These are phyloP conservation scores for Barnettozyma siamensis DNA, from an alignment of 805 yeast species.

Conservation along the genomic window DNA sequence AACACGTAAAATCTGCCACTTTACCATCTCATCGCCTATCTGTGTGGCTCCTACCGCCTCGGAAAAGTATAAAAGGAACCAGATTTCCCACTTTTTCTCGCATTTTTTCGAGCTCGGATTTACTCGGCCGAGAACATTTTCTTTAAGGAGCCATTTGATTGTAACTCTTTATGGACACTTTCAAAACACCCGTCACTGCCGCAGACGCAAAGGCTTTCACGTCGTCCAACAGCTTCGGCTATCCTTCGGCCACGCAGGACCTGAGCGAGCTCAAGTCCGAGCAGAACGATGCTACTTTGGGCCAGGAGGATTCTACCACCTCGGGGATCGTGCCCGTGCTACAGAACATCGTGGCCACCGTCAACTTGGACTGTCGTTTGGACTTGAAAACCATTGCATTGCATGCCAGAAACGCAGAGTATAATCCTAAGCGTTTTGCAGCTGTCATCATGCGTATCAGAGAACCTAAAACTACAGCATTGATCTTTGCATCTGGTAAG, in stretches of 20 bases:
- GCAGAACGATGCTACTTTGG: conserved; percentile 1
- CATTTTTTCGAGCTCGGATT: not conserved
- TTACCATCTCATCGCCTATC: not conserved
- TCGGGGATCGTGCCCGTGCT: conserved; percentile 94
- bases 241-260: conserved; percentile 25
- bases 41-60: conserved; percentile 5
- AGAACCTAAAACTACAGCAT: conserved; percentile 97
- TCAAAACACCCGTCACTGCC: conserved; percentile 25
- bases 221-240: conserved; percentile 22
- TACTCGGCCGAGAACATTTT: not conserved
- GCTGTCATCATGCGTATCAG: conserved; percentile 99
- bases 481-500: conserved; percentile 96
- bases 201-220: conserved; percentile 27
- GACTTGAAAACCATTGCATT: conserved; percentile 96
- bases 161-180: conserved; percentile 20
- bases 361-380: conserved; percentile 89
- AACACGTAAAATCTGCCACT: too few species aligned
- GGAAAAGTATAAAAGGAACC: conserved; percentile 9
- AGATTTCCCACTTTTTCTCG: conserved; percentile 6
- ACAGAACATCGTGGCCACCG: conserved; percentile 96
- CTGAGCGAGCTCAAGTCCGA: conserved; percentile 19
- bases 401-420: conserved; percentile 98
- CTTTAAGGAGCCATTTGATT: conserved; percentile 13
- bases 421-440: conserved; percentile 97
- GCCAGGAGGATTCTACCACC: conserved; percentile 61